Conservation (phyloP, 2,329 filamentous ascomycete genomes). For the Aspergillus unguis region DNA sequence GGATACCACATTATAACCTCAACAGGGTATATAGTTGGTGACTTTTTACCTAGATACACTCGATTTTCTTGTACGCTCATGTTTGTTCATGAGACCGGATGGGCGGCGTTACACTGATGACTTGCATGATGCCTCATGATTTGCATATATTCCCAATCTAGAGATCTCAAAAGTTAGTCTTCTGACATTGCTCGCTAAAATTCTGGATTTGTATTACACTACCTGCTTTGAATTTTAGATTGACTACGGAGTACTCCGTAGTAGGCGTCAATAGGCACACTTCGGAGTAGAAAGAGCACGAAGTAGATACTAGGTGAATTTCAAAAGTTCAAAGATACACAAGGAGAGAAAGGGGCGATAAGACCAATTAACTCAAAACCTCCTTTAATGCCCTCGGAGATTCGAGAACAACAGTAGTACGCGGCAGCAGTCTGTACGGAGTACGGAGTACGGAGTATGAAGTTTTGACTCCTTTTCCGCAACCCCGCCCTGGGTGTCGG, state of each 20-base stretch:
- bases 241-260: too few relatives aligned
- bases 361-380: not conserved
- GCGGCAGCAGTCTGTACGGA: too few relatives aligned
- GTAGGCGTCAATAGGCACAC: too few relatives aligned
- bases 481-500: too few relatives aligned
- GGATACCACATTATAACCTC: conserved; percentile 58
- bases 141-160: conserved; percentile 6
- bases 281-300: not conserved
- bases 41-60: not conserved
- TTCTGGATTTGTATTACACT: too few relatives aligned
- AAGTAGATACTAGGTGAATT: not conserved
- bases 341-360: not conserved
- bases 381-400: not conserved
- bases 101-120: conserved; percentile 10
- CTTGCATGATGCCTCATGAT: conserved; percentile 9
- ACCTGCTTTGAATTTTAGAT: too few relatives aligned
- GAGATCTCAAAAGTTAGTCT: not conserved
- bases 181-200: not conserved
- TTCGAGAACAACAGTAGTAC: too few relatives aligned
- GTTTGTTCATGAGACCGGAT: conserved; percentile 6
- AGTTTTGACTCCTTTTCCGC: too few relatives aligned
- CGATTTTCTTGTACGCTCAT: not conserved
- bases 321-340: not conserved
- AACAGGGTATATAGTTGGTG: not conserved
- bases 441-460: too few relatives aligned